Evolutionary conservation across 768 basidiomycete genomes (phyloP).

Genomic region (Boletus tomentosulus): DNA sequence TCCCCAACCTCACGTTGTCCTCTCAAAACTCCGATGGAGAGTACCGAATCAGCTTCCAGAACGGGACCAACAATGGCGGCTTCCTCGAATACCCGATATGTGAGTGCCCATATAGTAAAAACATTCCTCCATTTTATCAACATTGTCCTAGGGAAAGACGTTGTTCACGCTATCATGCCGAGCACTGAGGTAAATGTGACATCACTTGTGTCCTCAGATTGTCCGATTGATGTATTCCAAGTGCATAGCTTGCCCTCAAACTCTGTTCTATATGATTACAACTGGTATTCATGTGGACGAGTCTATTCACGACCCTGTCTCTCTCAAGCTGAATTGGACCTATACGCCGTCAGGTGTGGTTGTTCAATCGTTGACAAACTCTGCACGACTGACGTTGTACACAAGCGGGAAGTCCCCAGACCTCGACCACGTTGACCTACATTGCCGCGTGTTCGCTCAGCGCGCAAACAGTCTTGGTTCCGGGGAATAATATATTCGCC

Average conservation of each 20-base stretch:
- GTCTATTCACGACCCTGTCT: no score
- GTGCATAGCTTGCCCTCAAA: no score
- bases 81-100: not conserved
- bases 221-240: no score
- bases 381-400: not conserved
- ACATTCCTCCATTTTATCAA: no score
- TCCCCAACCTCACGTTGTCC: not conserved
- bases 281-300: no score
- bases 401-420: not conserved
- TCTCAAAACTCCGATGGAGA: not conserved
- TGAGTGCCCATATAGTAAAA: not conserved
- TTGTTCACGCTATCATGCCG: not conserved
- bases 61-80: not conserved
- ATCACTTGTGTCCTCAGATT: no score
- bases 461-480: not conserved
- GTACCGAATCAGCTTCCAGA: not conserved
- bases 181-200: not conserved
- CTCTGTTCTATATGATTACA: no score
- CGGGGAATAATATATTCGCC: not conserved
- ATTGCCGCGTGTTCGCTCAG: not conserved
- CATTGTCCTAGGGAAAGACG: not conserved
- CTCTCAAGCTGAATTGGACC: not conserved
- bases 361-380: not conserved
- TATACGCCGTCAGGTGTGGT: not conserved
- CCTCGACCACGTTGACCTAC: not conserved